Evolutionary conservation across 73 alveolate species (phyloP).

Genomic region (Diophrys sp.): DNA sequence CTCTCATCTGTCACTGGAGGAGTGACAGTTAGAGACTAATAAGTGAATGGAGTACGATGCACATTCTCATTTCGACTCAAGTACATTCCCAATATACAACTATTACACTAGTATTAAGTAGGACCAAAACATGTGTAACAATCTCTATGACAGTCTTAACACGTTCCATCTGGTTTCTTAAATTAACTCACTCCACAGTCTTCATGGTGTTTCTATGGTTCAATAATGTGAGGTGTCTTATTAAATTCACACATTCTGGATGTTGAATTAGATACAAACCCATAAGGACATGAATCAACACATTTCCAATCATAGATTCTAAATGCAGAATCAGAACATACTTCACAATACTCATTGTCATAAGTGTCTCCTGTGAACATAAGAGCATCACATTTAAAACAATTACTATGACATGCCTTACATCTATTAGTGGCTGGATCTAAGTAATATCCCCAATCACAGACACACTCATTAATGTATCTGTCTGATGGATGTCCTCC

Average conservation of each 20-base stretch:
- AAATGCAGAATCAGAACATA: slow-evolving; percentile 27
- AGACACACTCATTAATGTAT: slow-evolving; percentile 11
- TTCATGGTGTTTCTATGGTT: background rate
- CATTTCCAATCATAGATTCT: slow-evolving; percentile 26
- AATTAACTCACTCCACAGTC: slow-evolving; percentile 6
- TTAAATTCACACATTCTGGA: slow-evolving; percentile 28
- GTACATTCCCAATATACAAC: slow-evolving; percentile 26
- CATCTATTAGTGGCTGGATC: slow-evolving; percentile 13
- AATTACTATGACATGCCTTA: slow-evolving; percentile 19
- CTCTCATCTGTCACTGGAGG: background rate
- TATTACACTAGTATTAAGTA: slow-evolving; percentile 5
- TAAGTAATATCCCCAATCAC: slow-evolving; percentile 28
- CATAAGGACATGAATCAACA: slow-evolving; percentile 29
- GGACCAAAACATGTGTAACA: slow-evolving; percentile 31
- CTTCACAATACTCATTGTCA: slow-evolving; percentile 17
- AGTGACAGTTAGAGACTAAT: too few relatives aligned
- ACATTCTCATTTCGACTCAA: background rate
- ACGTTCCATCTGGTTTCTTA: background rate
- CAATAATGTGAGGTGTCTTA: background rate
- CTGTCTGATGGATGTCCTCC: slow-evolving; percentile 19
- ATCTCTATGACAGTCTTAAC: slow-evolving; percentile 19
- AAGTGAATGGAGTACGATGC: too few relatives aligned
- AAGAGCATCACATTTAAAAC: slow-evolving; percentile 33
- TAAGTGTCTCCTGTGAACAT: too few relatives aligned
- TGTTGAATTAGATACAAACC: slow-evolving; percentile 18